Evolutionary conservation across 1,139 yeast genomes (phyloP).

Genomic region (Scheffersomyces stambukii): DNA sequence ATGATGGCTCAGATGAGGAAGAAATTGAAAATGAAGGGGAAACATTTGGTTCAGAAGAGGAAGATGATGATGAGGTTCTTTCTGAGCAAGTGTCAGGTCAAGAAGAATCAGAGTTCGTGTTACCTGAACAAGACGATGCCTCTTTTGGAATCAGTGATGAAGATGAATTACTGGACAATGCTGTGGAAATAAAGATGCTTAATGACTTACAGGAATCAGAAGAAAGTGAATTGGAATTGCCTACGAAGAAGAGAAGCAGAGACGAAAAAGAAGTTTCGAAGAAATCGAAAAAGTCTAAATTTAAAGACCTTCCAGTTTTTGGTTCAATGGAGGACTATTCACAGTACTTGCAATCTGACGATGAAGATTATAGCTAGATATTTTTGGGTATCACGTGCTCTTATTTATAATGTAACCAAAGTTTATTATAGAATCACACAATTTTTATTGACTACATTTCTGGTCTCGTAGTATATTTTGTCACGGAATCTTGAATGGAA

Average conservation of each 20-base stretch:
- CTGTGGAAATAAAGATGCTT: conserved; percentile 20
- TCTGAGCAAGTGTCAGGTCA: conserved; percentile 16
- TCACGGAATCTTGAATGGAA: too few relatives aligned
- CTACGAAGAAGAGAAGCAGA: conserved; percentile 22
- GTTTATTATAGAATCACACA: too few relatives aligned
- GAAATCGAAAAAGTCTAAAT: conserved; percentile 53
- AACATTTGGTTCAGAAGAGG: conserved; percentile 12
- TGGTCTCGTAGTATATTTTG: too few relatives aligned
- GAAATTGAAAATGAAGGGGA: conserved; percentile 15
- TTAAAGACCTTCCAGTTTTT: conserved; percentile 73
- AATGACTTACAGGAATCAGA: conserved; percentile 15
- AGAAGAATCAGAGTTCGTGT: conserved; percentile 13
- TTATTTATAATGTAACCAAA: background rate
- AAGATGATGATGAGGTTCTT: conserved; percentile 14
- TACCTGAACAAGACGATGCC: conserved; percentile 15
- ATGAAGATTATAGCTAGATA: conserved; percentile 36
- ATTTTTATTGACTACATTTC: too few relatives aligned
- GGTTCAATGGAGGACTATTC: conserved; percentile 92
- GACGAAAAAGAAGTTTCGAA: conserved; percentile 16
- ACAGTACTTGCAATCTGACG: conserved; percentile 63
- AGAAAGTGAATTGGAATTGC: conserved; percentile 14
- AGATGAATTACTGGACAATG: conserved; percentile 38
- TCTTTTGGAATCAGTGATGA: conserved; percentile 30
- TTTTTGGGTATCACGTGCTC: too few relatives aligned
- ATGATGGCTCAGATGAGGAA: conserved; percentile 25